Evolutionary conservation across 73 alveolate species (phyloP).

Genomic region (Stentor roeselii): DNA sequence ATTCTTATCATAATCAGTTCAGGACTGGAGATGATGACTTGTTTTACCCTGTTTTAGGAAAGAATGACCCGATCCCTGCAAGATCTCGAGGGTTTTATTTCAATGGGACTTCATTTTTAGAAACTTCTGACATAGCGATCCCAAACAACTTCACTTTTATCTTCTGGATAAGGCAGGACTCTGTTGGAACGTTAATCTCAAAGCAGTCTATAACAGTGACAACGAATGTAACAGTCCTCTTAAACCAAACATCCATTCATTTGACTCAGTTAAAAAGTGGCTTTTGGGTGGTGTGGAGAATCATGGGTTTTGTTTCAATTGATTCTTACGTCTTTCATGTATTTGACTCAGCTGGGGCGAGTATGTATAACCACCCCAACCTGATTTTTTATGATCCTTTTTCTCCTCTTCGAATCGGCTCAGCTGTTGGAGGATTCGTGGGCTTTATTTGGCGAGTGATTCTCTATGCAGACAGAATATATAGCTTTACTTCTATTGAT

Average conservation of each 20-base stretch:
- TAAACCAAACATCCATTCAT: not conserved
- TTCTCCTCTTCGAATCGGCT: not conserved
- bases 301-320: not conserved
- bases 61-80: not conserved
- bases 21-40: not conserved
- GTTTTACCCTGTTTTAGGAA: not conserved
- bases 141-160: not conserved
- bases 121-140: not conserved
- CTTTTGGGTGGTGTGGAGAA: not conserved
- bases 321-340: not conserved
- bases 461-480: too few relatives aligned
- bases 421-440: not conserved
- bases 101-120: not conserved
- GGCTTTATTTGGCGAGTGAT: not conserved
- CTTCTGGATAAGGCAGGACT: not conserved
- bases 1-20: not conserved
- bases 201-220: not conserved
- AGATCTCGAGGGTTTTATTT: not conserved
- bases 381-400: not conserved
- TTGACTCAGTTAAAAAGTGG: not conserved
- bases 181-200: not conserved
- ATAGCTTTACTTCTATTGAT: not conserved
- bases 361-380: not conserved
- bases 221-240: not conserved
- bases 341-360: not conserved